These are phyloP conservation scores for Trichoderma harzianum DNA, from an alignment of 2,329 filamentous ascomycete species.

Conservation along the genomic window DNA sequence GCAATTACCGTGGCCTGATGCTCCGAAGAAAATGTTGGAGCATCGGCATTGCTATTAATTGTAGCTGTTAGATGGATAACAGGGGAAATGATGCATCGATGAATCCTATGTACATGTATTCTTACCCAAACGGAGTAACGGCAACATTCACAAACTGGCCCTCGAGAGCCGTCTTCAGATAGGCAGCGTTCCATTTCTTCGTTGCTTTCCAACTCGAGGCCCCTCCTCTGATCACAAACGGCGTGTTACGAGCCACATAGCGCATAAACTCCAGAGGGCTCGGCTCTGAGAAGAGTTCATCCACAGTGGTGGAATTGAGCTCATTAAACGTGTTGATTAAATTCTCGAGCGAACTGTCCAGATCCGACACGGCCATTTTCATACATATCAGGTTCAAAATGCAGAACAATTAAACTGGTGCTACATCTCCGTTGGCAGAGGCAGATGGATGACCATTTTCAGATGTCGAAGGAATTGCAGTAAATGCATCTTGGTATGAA, in stretches of 20 bases:
- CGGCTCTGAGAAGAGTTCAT: conserved; percentile 62
- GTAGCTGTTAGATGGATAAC: background rate
- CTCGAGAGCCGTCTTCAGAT: conserved; percentile 54
- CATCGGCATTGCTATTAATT: conserved; percentile 36
- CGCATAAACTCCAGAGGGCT: conserved; percentile 78
- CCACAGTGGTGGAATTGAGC: conserved; percentile 59
- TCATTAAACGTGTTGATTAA: conserved; percentile 71
- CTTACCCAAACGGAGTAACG: conserved; percentile 68
- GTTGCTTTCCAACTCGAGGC: conserved; percentile 62
- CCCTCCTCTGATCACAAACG: conserved; percentile 66
- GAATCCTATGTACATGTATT: background rate
- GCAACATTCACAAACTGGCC: conserved; percentile 67
- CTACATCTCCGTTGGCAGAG: background rate
- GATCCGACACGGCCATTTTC: background rate
- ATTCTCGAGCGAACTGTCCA: conserved; percentile 30
- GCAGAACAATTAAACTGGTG: background rate
- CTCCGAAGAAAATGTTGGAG: conserved; percentile 29
- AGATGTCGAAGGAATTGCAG: background rate
- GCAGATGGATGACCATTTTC: background rate
- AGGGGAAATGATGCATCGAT: background rate
- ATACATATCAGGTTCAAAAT: background rate
- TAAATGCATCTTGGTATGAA: background rate
- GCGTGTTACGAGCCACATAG: conserved; percentile 68
- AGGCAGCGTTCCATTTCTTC: conserved; percentile 58
- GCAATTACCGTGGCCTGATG: conserved; percentile 52